phyloP scores from a whole-genome alignment of 2,329 filamentous ascomycete species.

The Epichloe glyceriae region DNA sequence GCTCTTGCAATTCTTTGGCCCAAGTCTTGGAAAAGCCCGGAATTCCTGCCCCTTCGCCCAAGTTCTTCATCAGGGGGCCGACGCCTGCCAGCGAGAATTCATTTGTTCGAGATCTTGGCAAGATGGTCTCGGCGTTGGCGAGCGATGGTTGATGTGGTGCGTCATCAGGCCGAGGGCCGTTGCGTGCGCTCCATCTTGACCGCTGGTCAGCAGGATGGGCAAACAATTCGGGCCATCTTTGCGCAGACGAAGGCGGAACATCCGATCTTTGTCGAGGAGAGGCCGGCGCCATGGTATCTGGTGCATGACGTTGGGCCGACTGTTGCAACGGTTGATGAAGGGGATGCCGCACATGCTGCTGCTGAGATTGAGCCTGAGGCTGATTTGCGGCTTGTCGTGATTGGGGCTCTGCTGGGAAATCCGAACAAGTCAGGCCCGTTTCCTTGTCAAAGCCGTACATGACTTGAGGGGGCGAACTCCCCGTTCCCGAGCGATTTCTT shows the following conservation, averaged over 20 bases:
- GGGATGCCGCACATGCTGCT: neutral
- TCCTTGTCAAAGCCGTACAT: slow-evolving; percentile 38
- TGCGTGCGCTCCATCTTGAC: slow-evolving; percentile 1
- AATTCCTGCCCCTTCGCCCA: slow-evolving; percentile 24
- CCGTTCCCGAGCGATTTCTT: slow-evolving; percentile 21
- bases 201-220: slow-evolving; percentile 10
- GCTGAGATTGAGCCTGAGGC: neutral
- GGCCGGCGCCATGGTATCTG: neutral
- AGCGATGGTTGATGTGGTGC: slow-evolving; percentile 9
- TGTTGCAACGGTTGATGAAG: neutral
- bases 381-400: slow-evolving; percentile 4
- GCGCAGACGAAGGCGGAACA: slow-evolving; percentile 37
- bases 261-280: slow-evolving; percentile 13
- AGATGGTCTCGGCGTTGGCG: slow-evolving; percentile 14
- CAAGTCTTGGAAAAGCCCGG: slow-evolving; percentile 38
- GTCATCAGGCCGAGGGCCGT: slow-evolving; percentile 8
- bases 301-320: neutral
- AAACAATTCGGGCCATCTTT: slow-evolving; percentile 37
- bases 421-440: slow-evolving; percentile 23
- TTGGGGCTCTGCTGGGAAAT: slow-evolving; percentile 9
- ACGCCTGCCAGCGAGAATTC: slow-evolving; percentile 25
- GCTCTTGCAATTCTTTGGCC: slow-evolving; percentile 28
- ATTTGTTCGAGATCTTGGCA: slow-evolving; percentile 27
- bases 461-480: slow-evolving; percentile 16
- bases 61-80: slow-evolving; percentile 24